Evolutionary conservation across 768 basidiomycete species (phyloP).

Genomic region (Lactarius vividus): DNA sequence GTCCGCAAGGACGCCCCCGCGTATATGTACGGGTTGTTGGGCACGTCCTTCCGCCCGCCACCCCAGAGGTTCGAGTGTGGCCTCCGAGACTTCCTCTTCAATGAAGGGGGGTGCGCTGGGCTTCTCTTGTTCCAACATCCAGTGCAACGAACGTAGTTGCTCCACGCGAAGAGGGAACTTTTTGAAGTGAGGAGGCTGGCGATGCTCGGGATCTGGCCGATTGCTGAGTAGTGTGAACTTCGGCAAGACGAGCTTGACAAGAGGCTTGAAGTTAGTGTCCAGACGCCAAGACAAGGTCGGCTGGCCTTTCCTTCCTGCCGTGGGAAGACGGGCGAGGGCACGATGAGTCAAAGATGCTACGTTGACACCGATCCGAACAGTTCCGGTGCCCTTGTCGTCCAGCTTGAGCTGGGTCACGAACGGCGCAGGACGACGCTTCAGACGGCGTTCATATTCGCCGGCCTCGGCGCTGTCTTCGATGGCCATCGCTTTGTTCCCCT

Average conservation of each 20-base stretch:
- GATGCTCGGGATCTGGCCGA: constrained; percentile 62
- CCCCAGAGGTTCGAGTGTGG: constrained; percentile 77
- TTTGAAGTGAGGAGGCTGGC: constrained; percentile 78
- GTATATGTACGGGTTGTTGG: constrained; percentile 66
- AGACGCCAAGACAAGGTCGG: constrained; percentile 73
- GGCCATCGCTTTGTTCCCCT: constrained; percentile 56
- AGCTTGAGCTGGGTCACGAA: constrained; percentile 83
- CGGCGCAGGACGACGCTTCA: constrained; percentile 82
- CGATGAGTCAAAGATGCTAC: constrained; percentile 84
- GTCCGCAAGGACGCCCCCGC: constrained; percentile 92
- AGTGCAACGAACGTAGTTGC: constrained; percentile 84
- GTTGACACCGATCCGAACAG: constrained; percentile 84
- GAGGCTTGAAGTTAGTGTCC: constrained; percentile 71
- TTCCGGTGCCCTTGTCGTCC: constrained; percentile 58
- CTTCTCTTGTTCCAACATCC: constrained; percentile 87
- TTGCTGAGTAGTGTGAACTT: constrained; percentile 77
- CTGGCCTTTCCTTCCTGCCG: constrained; percentile 41
- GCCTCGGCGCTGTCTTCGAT: constrained; percentile 85
- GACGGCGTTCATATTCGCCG: constrained; percentile 81
- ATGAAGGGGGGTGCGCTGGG: constrained; percentile 65
- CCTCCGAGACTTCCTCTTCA: constrained; percentile 94
- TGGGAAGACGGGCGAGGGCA: constrained; percentile 75
- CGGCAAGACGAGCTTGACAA: constrained; percentile 54
- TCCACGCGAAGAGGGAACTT: constrained; percentile 67
- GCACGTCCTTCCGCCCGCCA: constrained; percentile 96